phyloP scores from a whole-genome alignment of 192 early-diverging fungal genomes.

The Umbelopsis sp. region DNA sequence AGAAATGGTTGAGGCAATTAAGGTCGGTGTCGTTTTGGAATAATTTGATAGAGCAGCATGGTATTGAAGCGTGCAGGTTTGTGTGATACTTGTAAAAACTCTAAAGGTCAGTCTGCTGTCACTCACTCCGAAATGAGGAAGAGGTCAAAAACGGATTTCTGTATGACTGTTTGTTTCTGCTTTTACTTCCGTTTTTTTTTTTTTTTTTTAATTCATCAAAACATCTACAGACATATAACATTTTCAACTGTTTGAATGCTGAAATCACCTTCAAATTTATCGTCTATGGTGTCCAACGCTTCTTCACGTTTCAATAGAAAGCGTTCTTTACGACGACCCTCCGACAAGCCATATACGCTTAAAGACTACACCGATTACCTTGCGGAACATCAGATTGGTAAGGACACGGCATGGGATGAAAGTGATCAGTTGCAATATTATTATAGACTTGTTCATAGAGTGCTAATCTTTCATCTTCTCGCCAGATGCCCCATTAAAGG shows the following conservation, averaged over 20 bases:
- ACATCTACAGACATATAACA: not conserved
- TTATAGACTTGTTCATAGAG: too few species aligned
- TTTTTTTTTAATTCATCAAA: not conserved
- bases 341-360: constrained; percentile 6
- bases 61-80: not conserved
- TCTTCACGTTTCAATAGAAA: constrained; percentile 11
- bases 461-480: constrained; percentile 1
- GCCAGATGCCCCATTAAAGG: constrained; percentile 43
- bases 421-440: too few species aligned
- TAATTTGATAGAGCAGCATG: too few species aligned
- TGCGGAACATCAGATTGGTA: constrained; percentile 46
- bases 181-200: not conserved
- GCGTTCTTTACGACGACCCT: not conserved
- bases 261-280: constrained; percentile 5
- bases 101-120: not conserved
- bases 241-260: not conserved
- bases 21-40: not conserved
- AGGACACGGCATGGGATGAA: too few species aligned
- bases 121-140: not conserved
- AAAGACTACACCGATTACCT: constrained; percentile 28
- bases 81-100: not conserved
- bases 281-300: constrained; percentile 4
- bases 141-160: not conserved
- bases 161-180: constrained; percentile 19
- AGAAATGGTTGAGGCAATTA: not conserved